Conservation (phyloP, 495 filamentous ascomycete genomes). For the Cryomyces antarcticus region DNA sequence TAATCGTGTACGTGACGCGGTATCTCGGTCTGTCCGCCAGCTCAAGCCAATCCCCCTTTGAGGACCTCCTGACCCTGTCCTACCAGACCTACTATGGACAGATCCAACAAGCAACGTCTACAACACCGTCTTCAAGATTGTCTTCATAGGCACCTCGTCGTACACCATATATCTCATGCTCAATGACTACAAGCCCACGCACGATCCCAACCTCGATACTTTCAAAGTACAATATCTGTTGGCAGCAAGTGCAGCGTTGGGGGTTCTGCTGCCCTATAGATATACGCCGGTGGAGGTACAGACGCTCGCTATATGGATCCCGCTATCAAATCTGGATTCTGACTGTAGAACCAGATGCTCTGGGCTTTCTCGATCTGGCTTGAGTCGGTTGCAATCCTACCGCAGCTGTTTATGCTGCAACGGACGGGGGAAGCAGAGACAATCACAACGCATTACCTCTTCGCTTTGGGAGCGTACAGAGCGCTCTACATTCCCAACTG, state of each 20-base stretch:
- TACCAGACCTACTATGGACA: conserved; percentile 71
- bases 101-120: conserved; percentile 43
- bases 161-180: conserved; percentile 97
- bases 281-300: conserved; percentile 45
- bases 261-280: conserved; percentile 61
- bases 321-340: background rate
- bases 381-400: conserved; percentile 86
- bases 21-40: conserved; percentile 48
- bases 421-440: conserved; percentile 94
- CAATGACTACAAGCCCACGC: conserved; percentile 83
- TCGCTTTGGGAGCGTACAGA: conserved; percentile 77
- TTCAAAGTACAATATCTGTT: conserved; percentile 91
- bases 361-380: conserved; percentile 98
- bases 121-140: conserved; percentile 85
- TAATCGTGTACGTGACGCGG: conserved; percentile 79
- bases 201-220: conserved; percentile 87
- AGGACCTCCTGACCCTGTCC: background rate
- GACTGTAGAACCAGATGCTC: conserved; percentile 36
- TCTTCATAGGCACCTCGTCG: conserved; percentile 73
- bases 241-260: conserved; percentile 54
- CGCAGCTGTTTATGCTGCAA: conserved; percentile 94
- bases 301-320: too few relatives aligned
- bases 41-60: background rate
- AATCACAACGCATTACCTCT: conserved; percentile 95
- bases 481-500: conserved; percentile 97